These are phyloP conservation scores for Alisma plantagoaquatica DNA, from an alignment of 106 monocot species.

Conservation along the genomic window DNA sequence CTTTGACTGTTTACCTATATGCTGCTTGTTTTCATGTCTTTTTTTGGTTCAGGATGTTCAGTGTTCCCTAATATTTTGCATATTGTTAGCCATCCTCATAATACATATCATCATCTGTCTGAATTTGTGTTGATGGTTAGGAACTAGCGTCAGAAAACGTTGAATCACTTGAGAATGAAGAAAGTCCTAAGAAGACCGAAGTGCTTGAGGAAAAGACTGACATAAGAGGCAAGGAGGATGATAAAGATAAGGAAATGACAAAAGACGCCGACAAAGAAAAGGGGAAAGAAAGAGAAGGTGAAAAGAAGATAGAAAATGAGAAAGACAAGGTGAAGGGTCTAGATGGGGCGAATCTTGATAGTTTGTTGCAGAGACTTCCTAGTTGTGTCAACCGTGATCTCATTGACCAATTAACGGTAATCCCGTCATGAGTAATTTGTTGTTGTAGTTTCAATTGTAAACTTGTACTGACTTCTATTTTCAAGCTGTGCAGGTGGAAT, in stretches of 20 bases:
- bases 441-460: background rate
- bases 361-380: constrained; percentile 83
- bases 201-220: constrained; percentile 41
- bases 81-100: no score
- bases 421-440: background rate
- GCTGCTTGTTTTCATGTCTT: no score
- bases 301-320: constrained; percentile 69
- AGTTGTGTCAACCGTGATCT: constrained; percentile 95
- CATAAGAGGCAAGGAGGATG: constrained; percentile 55
- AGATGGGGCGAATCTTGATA: constrained; percentile 78
- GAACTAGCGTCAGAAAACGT: constrained; percentile 40
- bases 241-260: constrained; percentile 43
- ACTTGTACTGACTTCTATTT: background rate
- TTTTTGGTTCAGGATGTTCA: no score
- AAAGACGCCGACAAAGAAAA: constrained; percentile 74
- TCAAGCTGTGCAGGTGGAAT: constrained; percentile 65
- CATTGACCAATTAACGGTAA: constrained; percentile 95
- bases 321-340: constrained; percentile 71
- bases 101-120: no score
- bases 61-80: no score
- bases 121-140: no score
- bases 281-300: constrained; percentile 57
- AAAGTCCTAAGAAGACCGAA: constrained; percentile 30
- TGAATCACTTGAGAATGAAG: constrained; percentile 42
- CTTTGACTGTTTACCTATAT: no score